A percentile compares a stretch with the other conserved stretches of the same genome.
These are phyloP conservation scores for Medicago arabica DNA, from an alignment of 306 rosid genomes.

Conservation along the genomic window DNA sequence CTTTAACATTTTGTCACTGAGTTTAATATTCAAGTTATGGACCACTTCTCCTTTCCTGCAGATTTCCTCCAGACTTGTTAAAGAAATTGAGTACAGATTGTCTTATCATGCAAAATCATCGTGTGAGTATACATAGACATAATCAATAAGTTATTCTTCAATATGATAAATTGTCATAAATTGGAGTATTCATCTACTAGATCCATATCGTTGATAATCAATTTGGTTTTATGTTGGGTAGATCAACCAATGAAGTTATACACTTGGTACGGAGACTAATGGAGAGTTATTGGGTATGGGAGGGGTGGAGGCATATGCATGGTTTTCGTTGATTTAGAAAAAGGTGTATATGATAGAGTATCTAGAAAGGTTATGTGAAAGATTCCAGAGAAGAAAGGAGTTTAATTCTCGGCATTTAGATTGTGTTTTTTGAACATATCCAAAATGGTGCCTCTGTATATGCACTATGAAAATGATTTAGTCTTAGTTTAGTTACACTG, in stretches of 20 bases:
- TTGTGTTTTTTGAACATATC: too few relatives aligned
- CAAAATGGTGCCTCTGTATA: too few relatives aligned
- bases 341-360: too few relatives aligned
- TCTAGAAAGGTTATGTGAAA: too few relatives aligned
- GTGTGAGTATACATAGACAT: slow-evolving; percentile 54
- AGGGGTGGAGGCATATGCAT: too few relatives aligned
- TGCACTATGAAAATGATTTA: too few relatives aligned
- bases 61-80: slow-evolving; percentile 85
- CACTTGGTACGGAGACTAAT: not conserved
- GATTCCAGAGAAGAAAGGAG: too few relatives aligned
- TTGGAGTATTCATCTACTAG: slow-evolving; percentile 9
- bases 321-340: too few relatives aligned
- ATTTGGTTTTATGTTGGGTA: not conserved
- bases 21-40: slow-evolving; percentile 4
- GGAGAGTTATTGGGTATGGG: not conserved
- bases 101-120: slow-evolving; percentile 83
- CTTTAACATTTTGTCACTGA: not conserved
- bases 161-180: not conserved
- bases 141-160: slow-evolving; percentile 10
- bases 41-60: slow-evolving; percentile 43
- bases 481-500: too few relatives aligned
- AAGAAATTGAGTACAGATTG: slow-evolving; percentile 80
- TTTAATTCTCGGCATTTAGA: too few relatives aligned
- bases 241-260: not conserved
- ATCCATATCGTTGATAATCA: not conserved